Percentiles rank a stretch among this genome's conserved stretches.
These are phyloP conservation scores for Blastobotrys petasosporus DNA, from an alignment of 1,139 yeast species.

Conservation along the genomic window DNA sequence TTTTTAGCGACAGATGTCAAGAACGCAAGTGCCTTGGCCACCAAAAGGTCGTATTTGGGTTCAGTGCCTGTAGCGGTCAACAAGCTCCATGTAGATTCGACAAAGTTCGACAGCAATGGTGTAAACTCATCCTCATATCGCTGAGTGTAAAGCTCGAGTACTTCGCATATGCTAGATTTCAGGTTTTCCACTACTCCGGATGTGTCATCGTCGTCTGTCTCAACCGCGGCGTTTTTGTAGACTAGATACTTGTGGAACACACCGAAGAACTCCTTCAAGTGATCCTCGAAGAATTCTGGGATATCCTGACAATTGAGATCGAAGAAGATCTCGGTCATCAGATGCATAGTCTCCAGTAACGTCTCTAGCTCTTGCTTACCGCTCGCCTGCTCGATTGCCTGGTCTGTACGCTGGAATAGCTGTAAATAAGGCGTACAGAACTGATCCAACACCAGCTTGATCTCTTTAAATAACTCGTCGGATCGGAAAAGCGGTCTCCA, in stretches of 20 bases:
- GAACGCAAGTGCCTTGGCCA: conserved; percentile 73
- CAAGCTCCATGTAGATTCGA: conserved; percentile 76
- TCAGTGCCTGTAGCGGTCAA: conserved; percentile 62
- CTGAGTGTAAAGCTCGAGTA: conserved; percentile 78
- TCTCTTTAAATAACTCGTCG: conserved; percentile 83
- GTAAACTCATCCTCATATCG: conserved; percentile 90
- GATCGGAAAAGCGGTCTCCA: conserved; percentile 95
- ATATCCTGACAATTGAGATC: conserved; percentile 97
- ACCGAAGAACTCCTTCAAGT: conserved; percentile 69
- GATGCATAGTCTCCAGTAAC: conserved; percentile 63
- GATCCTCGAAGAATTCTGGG: conserved; percentile 96
- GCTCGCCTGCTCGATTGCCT: conserved; percentile 48
- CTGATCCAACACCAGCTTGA: conserved; percentile 76
- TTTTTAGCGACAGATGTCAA: conserved; percentile 75
- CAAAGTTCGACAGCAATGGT: conserved; percentile 67
- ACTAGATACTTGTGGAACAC: conserved; percentile 74
- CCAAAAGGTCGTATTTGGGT: conserved; percentile 76
- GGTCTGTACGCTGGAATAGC: conserved; percentile 61
- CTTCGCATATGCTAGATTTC: conserved; percentile 79
- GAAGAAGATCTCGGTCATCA: conserved; percentile 74
- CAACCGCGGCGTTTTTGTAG: conserved; percentile 49
- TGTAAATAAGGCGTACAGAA: conserved; percentile 77
- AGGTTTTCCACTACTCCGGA: conserved; percentile 66
- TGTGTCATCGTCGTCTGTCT: conserved; percentile 62
- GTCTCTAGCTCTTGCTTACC: conserved; percentile 44